Conservation (phyloP, 83 land plant species). For the Thuja plicata region DNA sequence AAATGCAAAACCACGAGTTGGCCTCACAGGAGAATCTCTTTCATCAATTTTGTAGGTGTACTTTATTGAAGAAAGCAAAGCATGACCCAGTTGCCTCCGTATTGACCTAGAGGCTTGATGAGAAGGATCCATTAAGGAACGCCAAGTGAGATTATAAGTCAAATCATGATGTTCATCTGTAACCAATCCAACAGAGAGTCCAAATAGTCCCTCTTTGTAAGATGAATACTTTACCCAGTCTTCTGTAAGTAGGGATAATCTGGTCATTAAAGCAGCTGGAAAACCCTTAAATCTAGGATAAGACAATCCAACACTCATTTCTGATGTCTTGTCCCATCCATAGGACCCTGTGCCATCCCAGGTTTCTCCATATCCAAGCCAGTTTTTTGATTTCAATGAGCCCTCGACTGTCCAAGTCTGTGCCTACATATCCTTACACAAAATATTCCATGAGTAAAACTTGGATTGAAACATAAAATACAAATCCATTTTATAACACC, state of each 20-base stretch:
- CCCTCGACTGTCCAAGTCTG: slow-evolving; percentile 85
- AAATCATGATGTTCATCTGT: slow-evolving; percentile 65
- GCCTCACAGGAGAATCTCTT: slow-evolving; percentile 78
- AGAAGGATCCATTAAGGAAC: slow-evolving; percentile 79
- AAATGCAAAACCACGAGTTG: slow-evolving; percentile 85
- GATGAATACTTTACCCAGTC: slow-evolving; percentile 94
- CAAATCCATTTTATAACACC: neutral
- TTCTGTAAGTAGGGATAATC: slow-evolving; percentile 71
- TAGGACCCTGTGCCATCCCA: slow-evolving; percentile 86
- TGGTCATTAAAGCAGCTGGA: slow-evolving; percentile 57
- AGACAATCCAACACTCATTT: slow-evolving; percentile 76
- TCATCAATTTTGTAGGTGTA: slow-evolving; percentile 81
- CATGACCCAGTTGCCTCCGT: slow-evolving; percentile 86
- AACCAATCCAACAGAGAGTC: slow-evolving; percentile 80
- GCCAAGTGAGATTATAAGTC: slow-evolving; percentile 84
- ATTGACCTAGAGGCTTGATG: slow-evolving; percentile 67
- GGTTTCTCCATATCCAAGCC: slow-evolving; percentile 87
- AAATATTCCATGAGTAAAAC: neutral
- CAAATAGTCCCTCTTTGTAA: slow-evolving; percentile 75
- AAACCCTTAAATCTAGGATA: slow-evolving; percentile 76
- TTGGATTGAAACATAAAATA: neutral
- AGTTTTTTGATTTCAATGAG: slow-evolving; percentile 77
- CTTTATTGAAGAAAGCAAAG: slow-evolving; percentile 77
- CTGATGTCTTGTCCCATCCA: slow-evolving; percentile 82
- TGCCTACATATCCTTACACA: slow-evolving; percentile 46